A percentile compares a stretch with the other conserved stretches of the same genome.
phyloP scores from a whole-genome alignment of 257 asterid genomes.

The Orobanche coerulescens region DNA sequence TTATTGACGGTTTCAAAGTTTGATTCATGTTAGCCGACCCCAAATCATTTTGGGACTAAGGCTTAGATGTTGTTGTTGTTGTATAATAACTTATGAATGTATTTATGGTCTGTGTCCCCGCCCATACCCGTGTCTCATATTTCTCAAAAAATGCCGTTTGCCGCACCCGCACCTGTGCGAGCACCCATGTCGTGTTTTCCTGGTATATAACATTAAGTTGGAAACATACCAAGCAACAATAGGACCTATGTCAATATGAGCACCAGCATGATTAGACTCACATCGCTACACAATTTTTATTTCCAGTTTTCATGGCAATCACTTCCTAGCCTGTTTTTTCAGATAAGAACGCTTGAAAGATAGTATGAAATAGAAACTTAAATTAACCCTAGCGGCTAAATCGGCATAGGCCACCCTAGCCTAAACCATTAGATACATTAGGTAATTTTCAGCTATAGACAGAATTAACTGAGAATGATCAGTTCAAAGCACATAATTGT shows the following conservation, averaged over 20 bases:
- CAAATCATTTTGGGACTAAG: too few species aligned
- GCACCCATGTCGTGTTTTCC: too few species aligned
- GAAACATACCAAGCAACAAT: neutral
- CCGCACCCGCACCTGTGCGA: too few species aligned
- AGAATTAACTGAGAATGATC: neutral
- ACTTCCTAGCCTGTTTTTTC: neutral
- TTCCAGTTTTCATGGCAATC: neutral
- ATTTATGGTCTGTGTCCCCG: too few species aligned
- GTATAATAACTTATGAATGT: too few species aligned
- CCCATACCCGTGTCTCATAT: too few species aligned
- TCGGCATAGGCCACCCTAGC: neutral
- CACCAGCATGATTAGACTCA: neutral
- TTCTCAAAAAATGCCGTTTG: too few species aligned
- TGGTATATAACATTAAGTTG: neutral
- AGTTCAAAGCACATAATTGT: neutral
- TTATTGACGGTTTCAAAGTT: too few species aligned
- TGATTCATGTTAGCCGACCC: too few species aligned
- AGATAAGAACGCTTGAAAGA: neutral
- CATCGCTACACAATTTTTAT: neutral
- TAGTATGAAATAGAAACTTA: neutral
- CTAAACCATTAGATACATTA: neutral
- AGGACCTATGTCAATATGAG: neutral
- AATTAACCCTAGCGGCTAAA: neutral
- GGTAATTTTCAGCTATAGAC: neutral
- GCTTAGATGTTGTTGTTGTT: too few species aligned